Conservation (phyloP, 1,284 basidiomycete species). For the Cutaneotrichosporon mucoides region DNA sequence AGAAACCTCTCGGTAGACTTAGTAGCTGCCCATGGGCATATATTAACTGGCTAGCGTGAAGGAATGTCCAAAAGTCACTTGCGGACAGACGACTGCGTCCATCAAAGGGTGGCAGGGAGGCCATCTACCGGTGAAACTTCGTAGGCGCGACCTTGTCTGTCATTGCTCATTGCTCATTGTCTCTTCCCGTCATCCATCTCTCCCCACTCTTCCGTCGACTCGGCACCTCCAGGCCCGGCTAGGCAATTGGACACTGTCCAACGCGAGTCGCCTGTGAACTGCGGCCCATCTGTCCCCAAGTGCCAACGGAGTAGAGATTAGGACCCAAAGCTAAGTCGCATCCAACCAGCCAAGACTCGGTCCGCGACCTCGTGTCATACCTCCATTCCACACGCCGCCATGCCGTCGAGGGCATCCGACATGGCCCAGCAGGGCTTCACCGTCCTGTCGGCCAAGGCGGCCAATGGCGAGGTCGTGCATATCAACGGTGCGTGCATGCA, state of each 20-base stretch:
- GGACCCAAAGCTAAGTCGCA: too few species aligned
- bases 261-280: too few species aligned
- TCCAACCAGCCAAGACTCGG: too few species aligned
- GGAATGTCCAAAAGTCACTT: too few species aligned
- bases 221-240: neutral
- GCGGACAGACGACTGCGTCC: too few species aligned
- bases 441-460: slow-evolving; percentile 36
- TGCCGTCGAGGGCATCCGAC: slow-evolving; percentile 19
- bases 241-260: neutral
- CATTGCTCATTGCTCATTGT: neutral
- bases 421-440: slow-evolving; percentile 36
- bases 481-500: slow-evolving; percentile 35
- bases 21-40: too few species aligned
- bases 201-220: neutral
- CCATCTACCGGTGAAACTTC: neutral
- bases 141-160: neutral
- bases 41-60: too few species aligned
- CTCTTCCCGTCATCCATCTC: neutral
- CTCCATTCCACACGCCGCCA: neutral
- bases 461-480: slow-evolving; percentile 45
- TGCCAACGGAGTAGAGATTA: too few species aligned
- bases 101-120: too few species aligned
- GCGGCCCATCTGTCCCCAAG: too few species aligned
- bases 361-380: too few species aligned
- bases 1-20: too few species aligned